phyloP scores from a whole-genome alignment of 192 early-diverging fungal genomes.

The Lobosporangium transversale region DNA sequence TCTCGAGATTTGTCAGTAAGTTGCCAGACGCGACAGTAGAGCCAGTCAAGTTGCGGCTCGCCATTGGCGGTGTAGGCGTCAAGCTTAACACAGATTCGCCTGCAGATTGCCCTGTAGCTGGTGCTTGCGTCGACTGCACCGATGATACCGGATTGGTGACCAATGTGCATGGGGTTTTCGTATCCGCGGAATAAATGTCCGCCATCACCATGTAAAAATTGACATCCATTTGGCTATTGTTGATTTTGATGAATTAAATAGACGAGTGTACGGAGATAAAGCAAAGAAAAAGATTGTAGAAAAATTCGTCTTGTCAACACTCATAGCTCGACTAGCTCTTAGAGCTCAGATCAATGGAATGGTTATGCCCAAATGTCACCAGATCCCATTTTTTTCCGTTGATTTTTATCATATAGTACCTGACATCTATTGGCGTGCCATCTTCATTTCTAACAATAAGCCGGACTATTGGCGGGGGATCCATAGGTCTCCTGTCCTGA shows the following conservation, averaged over 20 bases:
- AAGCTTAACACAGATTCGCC: conserved; percentile 10
- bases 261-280: not conserved
- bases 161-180: conserved; percentile 50
- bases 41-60: conserved; percentile 76
- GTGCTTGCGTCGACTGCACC: conserved; percentile 1
- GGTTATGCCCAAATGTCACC: too few relatives aligned
- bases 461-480: conserved; percentile 74
- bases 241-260: too few relatives aligned
- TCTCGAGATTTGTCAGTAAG: conserved; percentile 70
- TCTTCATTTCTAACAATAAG: conserved; percentile 64
- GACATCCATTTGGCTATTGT: conserved; percentile 53
- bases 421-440: conserved; percentile 61
- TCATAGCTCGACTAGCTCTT: too few relatives aligned
- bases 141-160: conserved; percentile 52
- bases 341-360: too few relatives aligned
- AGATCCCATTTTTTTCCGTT: too few relatives aligned
- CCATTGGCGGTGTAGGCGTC: conserved; percentile 19
- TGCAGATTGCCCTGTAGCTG: conserved; percentile 1
- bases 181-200: conserved; percentile 61
- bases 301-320: too few relatives aligned
- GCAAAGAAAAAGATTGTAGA: too few relatives aligned
- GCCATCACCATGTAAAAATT: conserved; percentile 61
- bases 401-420: conserved; percentile 52
- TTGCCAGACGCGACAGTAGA: conserved; percentile 73
- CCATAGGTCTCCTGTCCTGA: conserved; percentile 73